Base-by-base conservation (phyloP, 768 basidiomycete species). In the Pisolithus marmoratus region DNA sequence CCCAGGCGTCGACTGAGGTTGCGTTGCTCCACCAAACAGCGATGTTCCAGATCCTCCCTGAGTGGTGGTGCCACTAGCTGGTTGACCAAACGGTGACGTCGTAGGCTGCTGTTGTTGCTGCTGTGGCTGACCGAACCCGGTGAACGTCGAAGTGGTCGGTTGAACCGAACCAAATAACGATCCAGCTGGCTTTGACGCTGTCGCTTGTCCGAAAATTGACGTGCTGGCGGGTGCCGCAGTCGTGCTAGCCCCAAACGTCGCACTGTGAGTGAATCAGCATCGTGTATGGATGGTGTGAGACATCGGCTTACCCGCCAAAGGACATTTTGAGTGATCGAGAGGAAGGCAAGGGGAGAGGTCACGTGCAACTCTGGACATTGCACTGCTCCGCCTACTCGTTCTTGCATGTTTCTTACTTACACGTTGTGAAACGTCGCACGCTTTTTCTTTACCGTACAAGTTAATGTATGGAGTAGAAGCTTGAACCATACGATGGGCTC, bases 201-300 rank as follows among this genome's bases (percentile, higher is more conserved):
- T 41, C 29, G 46, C 47, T 52, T 64, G 63, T 11, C 71, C 61
- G 46, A 72, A 70, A 34, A 68, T 48, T 41, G 66, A 56, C 37
- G 52, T 29, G 46, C 53, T 61, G 23, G 37, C 42, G 19, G 46
- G 56, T 53, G 49, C 54, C 19, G 70, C 58, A 31, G 73, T 66
- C 54, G 74, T 46, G 26, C 26, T 72, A 40, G 72, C 58, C 23
- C 75, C 70, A 62, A 78, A 77, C 24, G 72, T 70, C 19, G 75
- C 55, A 31, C 64, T 65, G 27, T 23, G 48, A 23, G 14, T 14
- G 46, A 3, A 5, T 46, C 20, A 49, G 11, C 40, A 8, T 22
- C 12, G 27, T 23, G 46, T 19, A 36, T 12, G 46, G n/a, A 31
- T 36, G n/a, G 19, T 36, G 27, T 19, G 8, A 53, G n/a, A 12